Evolutionary conservation across 306 rosid species (phyloP).

Genomic region (Acacia melanoxylon): DNA sequence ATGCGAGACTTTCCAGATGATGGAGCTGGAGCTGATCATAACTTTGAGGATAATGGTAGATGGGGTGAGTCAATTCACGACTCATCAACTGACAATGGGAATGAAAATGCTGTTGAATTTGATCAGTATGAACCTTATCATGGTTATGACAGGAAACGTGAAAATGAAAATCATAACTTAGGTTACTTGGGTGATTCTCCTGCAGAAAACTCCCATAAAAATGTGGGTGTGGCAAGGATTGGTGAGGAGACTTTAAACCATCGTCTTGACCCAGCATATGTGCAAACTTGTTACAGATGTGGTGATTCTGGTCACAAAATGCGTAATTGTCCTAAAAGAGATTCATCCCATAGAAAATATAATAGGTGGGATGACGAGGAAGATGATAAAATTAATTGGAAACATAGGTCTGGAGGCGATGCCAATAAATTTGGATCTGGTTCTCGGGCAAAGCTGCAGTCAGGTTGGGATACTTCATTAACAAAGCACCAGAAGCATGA

Average conservation of each 20-base stretch:
- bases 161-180: conserved; percentile 33
- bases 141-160: conserved; percentile 47
- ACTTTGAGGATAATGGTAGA: conserved; percentile 46
- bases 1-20: conserved; percentile 37
- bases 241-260: conserved; percentile 31
- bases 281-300: conserved; percentile 47
- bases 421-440: conserved; percentile 35
- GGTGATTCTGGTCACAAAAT: conserved; percentile 59
- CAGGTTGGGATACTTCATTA: conserved; percentile 34
- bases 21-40: conserved; percentile 34
- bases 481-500: conserved; percentile 34
- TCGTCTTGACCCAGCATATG: conserved; percentile 26
- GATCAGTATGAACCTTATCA: conserved; percentile 57
- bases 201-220: conserved; percentile 33
- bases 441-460: conserved; percentile 32
- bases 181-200: conserved; percentile 45
- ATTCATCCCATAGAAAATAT: conserved; percentile 31
- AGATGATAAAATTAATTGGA: conserved; percentile 23
- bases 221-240: conserved; percentile 22
- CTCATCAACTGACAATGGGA: conserved; percentile 24
- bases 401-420: conserved; percentile 29
- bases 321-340: conserved; percentile 51
- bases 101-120: conserved; percentile 35
- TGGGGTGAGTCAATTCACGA: conserved; percentile 51
- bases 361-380: conserved; percentile 29